phyloP scores from a whole-genome alignment of 805 yeast species.

The Ogataea degrootiae region DNA sequence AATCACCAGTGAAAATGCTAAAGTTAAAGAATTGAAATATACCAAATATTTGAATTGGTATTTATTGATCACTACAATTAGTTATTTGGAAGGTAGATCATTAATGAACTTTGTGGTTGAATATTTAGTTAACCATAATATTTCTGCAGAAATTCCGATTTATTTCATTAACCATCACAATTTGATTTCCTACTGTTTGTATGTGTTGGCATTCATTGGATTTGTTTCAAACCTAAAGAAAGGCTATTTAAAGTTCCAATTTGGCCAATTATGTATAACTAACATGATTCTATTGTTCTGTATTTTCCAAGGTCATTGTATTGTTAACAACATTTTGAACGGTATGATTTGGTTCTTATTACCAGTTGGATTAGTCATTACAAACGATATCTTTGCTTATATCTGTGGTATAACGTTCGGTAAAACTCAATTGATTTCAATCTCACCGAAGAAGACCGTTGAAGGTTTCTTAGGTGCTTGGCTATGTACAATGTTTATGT shows the following conservation, averaged over 20 bases:
- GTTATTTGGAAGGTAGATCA: conserved; percentile 84
- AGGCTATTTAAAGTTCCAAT: conserved; percentile 87
- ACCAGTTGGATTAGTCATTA: conserved; percentile 88
- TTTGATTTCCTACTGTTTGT: conserved; percentile 77
- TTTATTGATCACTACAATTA: conserved; percentile 79
- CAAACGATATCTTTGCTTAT: conserved; percentile 94
- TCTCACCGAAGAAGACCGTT: conserved; percentile 95
- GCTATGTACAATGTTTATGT: conserved; percentile 82
- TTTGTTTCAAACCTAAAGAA: conserved; percentile 87
- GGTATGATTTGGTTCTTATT: conserved; percentile 94
- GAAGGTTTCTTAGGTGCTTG: conserved; percentile 98
- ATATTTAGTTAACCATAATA: conserved; percentile 24
- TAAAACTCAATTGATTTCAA: conserved; percentile 81
- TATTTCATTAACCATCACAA: conserved; percentile 57
- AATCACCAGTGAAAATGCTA: conserved; percentile 72
- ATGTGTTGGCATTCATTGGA: conserved; percentile 81
- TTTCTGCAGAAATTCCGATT: conserved; percentile 24
- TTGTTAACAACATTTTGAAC: conserved; percentile 80
- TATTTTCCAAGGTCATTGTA: conserved; percentile 90
- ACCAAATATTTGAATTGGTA: conserved; percentile 90
- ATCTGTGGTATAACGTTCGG: conserved; percentile 97
- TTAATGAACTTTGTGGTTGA: conserved; percentile 51
- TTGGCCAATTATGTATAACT: conserved; percentile 88
- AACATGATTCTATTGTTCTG: conserved; percentile 90
- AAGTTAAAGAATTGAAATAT: conserved; percentile 76